These are phyloP conservation scores for Peronospora destructor DNA, from an alignment of 352 stramenopile species.

Conservation along the genomic window DNA sequence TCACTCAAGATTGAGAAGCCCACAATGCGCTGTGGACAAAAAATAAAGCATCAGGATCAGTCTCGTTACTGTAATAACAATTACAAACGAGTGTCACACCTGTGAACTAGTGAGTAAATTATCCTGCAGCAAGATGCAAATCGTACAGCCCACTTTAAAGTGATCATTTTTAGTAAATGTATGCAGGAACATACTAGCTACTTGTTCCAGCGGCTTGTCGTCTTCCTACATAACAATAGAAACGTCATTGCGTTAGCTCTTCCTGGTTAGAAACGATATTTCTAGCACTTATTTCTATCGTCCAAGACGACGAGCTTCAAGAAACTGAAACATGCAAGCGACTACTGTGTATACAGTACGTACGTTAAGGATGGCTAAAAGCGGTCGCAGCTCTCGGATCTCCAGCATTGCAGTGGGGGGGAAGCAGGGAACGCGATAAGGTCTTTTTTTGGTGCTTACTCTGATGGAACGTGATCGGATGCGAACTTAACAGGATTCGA, in stretches of 20 bases:
- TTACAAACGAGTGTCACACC: slow-evolving; percentile 14
- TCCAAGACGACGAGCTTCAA: background rate
- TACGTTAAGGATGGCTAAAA: slow-evolving; percentile 81
- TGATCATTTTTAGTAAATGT: slow-evolving; percentile 87
- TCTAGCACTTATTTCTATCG: slow-evolving; percentile 14
- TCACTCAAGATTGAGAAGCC: slow-evolving; percentile 82
- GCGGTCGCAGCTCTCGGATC: slow-evolving; percentile 68
- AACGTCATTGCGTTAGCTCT: slow-evolving; percentile 1
- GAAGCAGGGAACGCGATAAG: slow-evolving; percentile 1
- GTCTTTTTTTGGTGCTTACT: background rate
- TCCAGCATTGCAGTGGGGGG: slow-evolving; percentile 52
- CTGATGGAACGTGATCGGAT: slow-evolving; percentile 1
- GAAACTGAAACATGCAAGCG: background rate
- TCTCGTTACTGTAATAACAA: background rate
- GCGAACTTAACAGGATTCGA: slow-evolving; percentile 7
- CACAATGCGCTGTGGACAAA: slow-evolving; percentile 56
- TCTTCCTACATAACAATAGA: slow-evolving; percentile 46
- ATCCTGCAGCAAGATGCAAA: slow-evolving; percentile 86
- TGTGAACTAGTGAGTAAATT: slow-evolving; percentile 87
- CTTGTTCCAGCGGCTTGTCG: slow-evolving; percentile 76
- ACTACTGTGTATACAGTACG: slow-evolving; percentile 12
- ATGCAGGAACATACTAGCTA: slow-evolving; percentile 55
- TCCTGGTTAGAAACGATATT: slow-evolving; percentile 12
- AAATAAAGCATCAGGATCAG: background rate
- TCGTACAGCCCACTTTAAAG: slow-evolving; percentile 87